Evolutionary conservation across 148 eudicot species (phyloP).

Genomic region (Chenopodium quinoa): DNA sequence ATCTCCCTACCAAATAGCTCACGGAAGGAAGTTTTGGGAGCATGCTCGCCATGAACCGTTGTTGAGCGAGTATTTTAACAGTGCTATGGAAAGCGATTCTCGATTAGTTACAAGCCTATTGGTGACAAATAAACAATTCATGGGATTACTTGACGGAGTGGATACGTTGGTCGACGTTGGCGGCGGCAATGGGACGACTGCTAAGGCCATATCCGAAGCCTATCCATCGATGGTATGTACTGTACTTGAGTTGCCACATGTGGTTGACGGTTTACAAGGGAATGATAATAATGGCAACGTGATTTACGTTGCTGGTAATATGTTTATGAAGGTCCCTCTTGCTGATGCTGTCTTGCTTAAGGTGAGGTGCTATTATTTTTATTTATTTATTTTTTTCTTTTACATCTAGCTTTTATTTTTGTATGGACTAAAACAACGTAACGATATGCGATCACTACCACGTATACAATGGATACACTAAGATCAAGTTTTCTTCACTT

Average conservation of each 20-base stretch:
- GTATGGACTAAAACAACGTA: no score
- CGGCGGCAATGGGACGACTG: slow-evolving; percentile 33
- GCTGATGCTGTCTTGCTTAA: slow-evolving; percentile 37
- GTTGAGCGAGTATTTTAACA: slow-evolving; percentile 21
- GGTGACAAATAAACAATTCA: slow-evolving; percentile 5
- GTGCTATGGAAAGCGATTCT: slow-evolving; percentile 40
- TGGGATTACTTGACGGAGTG: slow-evolving; percentile 27
- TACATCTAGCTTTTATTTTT: no score
- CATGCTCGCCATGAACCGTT: background rate
- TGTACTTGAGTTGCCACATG: slow-evolving; percentile 46
- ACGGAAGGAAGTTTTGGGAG: slow-evolving; percentile 34
- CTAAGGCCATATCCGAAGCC: slow-evolving; percentile 29
- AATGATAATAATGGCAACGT: slow-evolving; percentile 15
- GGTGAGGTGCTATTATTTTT: slow-evolving; percentile 3
- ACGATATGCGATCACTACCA: no score
- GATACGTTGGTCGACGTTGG: slow-evolving; percentile 43
- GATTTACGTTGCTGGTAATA: slow-evolving; percentile 36
- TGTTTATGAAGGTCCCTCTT: slow-evolving; percentile 37
- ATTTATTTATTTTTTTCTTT: no score
- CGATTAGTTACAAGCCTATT: slow-evolving; percentile 21
- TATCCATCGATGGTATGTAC: slow-evolving; percentile 33
- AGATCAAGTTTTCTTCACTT: no score
- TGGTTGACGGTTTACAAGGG: slow-evolving; percentile 27
- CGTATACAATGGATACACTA: no score
- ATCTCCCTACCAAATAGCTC: slow-evolving; percentile 28